Evolutionary conservation across 176 grass and related monocot species (phyloP).

Genomic region (Tuctoria greenei): DNA sequence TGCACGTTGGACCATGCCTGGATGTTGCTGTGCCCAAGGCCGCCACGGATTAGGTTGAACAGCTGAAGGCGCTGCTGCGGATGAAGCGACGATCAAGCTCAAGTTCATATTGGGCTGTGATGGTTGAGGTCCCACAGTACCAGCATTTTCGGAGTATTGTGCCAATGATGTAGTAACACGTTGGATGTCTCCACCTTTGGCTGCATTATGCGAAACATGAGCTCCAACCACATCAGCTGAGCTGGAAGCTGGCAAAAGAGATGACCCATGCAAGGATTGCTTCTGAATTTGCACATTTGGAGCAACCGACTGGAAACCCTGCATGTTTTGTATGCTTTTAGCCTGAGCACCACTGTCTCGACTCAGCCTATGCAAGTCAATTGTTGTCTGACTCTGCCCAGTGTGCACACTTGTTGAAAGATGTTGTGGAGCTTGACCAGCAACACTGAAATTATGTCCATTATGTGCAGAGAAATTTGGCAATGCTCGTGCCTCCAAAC

Average conservation of each 20-base stretch:
- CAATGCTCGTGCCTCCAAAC: slow-evolving; percentile 41
- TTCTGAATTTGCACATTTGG: slow-evolving; percentile 37
- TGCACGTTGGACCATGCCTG: slow-evolving; percentile 33
- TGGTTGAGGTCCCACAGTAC: slow-evolving; percentile 41
- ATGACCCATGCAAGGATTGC: slow-evolving; percentile 41
- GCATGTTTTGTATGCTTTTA: slow-evolving; percentile 37
- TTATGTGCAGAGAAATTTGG: slow-evolving; percentile 40
- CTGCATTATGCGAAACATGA: slow-evolving; percentile 54
- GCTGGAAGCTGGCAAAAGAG: slow-evolving; percentile 36
- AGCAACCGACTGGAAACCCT: slow-evolving; percentile 46
- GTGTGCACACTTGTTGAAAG: slow-evolving; percentile 29
- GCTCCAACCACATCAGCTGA: slow-evolving; percentile 44
- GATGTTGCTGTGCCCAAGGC: slow-evolving; percentile 46
- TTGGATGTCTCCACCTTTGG: slow-evolving; percentile 54
- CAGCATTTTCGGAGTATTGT: slow-evolving; percentile 60
- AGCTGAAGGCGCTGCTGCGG: slow-evolving; percentile 22
- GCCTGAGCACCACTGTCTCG: slow-evolving; percentile 40
- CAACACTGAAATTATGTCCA: slow-evolving; percentile 44
- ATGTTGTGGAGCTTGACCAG: slow-evolving; percentile 47
- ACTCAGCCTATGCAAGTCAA: slow-evolving; percentile 28
- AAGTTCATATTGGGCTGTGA: slow-evolving; percentile 43
- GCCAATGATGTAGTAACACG: slow-evolving; percentile 79
- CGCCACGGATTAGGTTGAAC: slow-evolving; percentile 46
- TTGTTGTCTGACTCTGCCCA: slow-evolving; percentile 41
- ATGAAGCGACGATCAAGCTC: slow-evolving; percentile 28